A percentile compares a stretch with the other conserved stretches of the same genome.
These are phyloP conservation scores for Penicillium steckii DNA, from an alignment of 495 filamentous ascomycete genomes.

Conservation along the genomic window DNA sequence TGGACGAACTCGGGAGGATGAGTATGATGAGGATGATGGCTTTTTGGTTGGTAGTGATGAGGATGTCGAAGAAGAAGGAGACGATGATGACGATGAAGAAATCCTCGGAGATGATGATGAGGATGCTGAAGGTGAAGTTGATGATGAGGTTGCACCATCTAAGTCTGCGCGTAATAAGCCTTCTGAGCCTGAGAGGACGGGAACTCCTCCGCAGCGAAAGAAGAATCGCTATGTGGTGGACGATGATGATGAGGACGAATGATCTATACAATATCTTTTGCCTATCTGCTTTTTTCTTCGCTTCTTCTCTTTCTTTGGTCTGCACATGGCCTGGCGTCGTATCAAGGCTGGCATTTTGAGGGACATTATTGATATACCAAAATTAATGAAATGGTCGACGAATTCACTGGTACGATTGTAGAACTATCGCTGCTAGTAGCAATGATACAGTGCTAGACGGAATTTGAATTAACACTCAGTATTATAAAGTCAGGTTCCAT, in stretches of 20 bases:
- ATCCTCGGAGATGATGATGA: conserved; percentile 57
- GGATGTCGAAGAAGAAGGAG: conserved; percentile 58
- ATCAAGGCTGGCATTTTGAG: conserved; percentile 9
- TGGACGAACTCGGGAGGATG: conserved; percentile 66
- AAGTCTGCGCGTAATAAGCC: conserved; percentile 22
- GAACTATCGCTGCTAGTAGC: too few species aligned
- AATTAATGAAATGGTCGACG: conserved; percentile 29
- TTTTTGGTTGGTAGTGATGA: conserved; percentile 76
- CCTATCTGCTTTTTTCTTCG: conserved; percentile 1
- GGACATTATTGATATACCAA: conserved; percentile 13
- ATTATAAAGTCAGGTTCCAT: too few species aligned
- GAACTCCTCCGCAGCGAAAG: conserved; percentile 41
- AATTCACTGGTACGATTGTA: too few species aligned
- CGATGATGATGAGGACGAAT: conserved; percentile 45
- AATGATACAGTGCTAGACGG: too few species aligned
- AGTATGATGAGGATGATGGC: conserved; percentile 80
- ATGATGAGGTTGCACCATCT: conserved; percentile 28
- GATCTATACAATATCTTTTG: conserved; percentile 8
- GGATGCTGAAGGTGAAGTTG: conserved; percentile 60
- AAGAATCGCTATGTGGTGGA: conserved; percentile 49
- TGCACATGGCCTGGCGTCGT: conserved; percentile 12
- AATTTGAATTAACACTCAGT: too few species aligned
- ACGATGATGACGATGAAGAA: conserved; percentile 63
- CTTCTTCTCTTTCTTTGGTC: conserved; percentile 7
- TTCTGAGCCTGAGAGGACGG: conserved; percentile 24